phyloP scores from a whole-genome alignment of 73 alveolate genomes.

The Tetrahymena borealis region DNA sequence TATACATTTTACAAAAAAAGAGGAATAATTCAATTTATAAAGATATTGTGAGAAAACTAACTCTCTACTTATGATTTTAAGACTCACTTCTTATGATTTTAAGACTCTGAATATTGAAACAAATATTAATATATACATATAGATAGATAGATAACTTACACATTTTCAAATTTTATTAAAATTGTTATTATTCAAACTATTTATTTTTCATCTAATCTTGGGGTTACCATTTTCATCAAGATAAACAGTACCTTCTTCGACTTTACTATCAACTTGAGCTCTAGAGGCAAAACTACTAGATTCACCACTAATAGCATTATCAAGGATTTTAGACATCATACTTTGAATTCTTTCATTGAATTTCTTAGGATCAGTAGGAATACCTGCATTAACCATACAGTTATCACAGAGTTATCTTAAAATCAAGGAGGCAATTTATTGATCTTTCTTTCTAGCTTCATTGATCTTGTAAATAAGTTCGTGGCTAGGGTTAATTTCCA shows the following conservation, averaged over 20 bases:
- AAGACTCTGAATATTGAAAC: too few relatives aligned
- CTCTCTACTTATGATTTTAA: too few relatives aligned
- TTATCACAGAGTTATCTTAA: slow-evolving; percentile 48
- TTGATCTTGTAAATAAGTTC: slow-evolving; percentile 50
- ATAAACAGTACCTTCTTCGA: slow-evolving; percentile 20
- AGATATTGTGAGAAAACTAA: too few relatives aligned
- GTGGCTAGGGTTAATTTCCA: slow-evolving; percentile 61
- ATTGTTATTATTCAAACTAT: too few relatives aligned
- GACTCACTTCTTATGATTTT: too few relatives aligned
- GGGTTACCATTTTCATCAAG: slow-evolving; percentile 39
- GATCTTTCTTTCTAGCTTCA: slow-evolving; percentile 50
- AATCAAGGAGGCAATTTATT: slow-evolving; percentile 43
- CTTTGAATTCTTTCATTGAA: slow-evolving; percentile 38
- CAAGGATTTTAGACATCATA: slow-evolving; percentile 18
- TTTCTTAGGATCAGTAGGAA: slow-evolving; percentile 19
- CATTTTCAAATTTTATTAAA: too few relatives aligned
- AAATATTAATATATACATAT: too few relatives aligned
- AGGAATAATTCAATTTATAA: too few relatives aligned
- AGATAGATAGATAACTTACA: too few relatives aligned
- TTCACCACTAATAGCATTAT: slow-evolving; percentile 11
- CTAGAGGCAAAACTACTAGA: slow-evolving; percentile 5
- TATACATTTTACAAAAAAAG: too few relatives aligned
- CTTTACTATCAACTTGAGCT: background rate
- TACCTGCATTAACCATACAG: slow-evolving; percentile 46
- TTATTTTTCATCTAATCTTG: slow-evolving; percentile 29